Conservation (phyloP, 306 rosid species). For the Fragaria ananassa region DNA sequence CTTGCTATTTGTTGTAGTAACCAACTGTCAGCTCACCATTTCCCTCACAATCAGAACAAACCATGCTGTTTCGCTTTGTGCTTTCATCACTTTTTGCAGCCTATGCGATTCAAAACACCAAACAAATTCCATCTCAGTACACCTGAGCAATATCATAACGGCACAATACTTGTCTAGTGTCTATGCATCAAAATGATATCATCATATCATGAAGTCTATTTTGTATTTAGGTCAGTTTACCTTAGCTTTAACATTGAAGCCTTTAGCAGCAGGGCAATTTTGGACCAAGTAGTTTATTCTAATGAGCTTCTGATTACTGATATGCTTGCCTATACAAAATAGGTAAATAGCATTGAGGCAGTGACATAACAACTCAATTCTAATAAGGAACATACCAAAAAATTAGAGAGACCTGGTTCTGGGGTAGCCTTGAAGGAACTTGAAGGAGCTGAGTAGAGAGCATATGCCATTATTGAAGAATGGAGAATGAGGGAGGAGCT, state of each 20-base stretch:
- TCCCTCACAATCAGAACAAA: conserved; percentile 80
- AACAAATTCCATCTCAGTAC: neutral
- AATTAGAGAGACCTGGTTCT: conserved; percentile 37
- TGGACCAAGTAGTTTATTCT: conserved; percentile 24
- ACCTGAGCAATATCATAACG: neutral
- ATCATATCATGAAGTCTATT: too few species aligned
- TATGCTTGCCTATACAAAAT: conserved; percentile 7
- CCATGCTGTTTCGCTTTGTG: conserved; percentile 63
- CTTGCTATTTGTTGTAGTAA: neutral
- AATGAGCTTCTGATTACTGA: conserved; percentile 21
- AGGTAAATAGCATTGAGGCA: conserved; percentile 4
- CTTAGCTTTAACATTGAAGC: conserved; percentile 38
- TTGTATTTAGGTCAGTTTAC: conserved; percentile 24
- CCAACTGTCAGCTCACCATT: conserved; percentile 46
- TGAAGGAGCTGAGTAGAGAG: conserved; percentile 32
- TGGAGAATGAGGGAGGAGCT: neutral
- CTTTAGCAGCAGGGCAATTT: conserved; percentile 23
- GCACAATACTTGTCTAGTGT: neutral
- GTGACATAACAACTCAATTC: neutral
- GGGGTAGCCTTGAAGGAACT: conserved; percentile 29
- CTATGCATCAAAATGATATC: neutral
- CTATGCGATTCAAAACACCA: conserved; percentile 28
- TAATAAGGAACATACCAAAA: conserved; percentile 1
- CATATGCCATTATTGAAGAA: conserved; percentile 49
- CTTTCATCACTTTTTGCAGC: conserved; percentile 41